These are phyloP conservation scores for Quaeritorhiza haematococci DNA, from an alignment of 371 early-diverging fungal genomes.

Conservation along the genomic window DNA sequence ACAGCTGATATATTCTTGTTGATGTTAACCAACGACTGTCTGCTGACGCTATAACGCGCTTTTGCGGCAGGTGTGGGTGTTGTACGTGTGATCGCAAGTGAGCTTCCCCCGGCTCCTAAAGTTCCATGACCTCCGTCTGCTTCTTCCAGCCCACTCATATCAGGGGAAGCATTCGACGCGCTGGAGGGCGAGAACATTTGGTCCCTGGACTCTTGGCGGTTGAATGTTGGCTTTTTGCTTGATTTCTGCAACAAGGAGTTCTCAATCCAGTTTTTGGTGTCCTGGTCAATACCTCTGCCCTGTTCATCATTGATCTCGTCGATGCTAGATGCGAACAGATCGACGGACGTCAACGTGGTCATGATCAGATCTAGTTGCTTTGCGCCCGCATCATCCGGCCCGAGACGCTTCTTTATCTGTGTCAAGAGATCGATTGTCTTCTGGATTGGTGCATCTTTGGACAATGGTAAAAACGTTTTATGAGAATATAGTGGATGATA, in stretches of 20 bases:
- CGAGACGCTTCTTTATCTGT: constrained; percentile 28
- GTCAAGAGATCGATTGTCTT: constrained; percentile 36
- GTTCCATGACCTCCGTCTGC: not conserved
- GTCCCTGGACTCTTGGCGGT: constrained; percentile 14
- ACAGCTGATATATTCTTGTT: too few relatives aligned
- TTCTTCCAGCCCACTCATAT: not conserved
- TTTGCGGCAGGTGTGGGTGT: too few relatives aligned
- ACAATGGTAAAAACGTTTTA: too few relatives aligned
- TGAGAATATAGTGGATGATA: too few relatives aligned
- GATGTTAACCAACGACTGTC: too few relatives aligned
- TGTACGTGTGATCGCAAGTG: not conserved
- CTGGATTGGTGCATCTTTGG: constrained; percentile 46
- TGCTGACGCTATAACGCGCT: too few relatives aligned
- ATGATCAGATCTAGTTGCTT: constrained; percentile 38
- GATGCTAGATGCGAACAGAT: constrained; percentile 42
- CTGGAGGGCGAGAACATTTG: constrained; percentile 9
- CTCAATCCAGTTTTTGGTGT: constrained; percentile 45
- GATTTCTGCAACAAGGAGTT: constrained; percentile 34
- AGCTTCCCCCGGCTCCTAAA: not conserved
- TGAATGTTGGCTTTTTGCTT: constrained; percentile 2
- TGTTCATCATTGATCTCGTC: constrained; percentile 44
- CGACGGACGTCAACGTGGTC: constrained; percentile 35
- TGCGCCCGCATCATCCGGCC: constrained; percentile 24
- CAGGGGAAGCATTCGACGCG: too few relatives aligned
- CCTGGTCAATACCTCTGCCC: constrained; percentile 38